phyloP scores from a whole-genome alignment of 2,329 filamentous ascomycete species.

The Alternaria atra region DNA sequence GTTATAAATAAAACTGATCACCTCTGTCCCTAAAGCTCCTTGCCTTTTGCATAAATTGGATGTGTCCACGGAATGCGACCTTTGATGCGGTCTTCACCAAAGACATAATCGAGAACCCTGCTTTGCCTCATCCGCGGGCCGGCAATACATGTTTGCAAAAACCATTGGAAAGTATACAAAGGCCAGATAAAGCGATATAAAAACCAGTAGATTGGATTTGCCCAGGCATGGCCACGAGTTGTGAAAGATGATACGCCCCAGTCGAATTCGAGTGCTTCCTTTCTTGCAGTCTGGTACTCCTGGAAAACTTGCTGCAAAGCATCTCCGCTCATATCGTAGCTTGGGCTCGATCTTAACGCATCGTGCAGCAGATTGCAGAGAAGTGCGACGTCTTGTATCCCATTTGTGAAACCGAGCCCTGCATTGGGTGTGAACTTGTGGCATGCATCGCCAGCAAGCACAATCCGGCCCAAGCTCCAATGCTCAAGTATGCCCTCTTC shows the following conservation, averaged over 20 bases:
- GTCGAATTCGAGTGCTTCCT: neutral
- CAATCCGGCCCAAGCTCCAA: slow-evolving; percentile 1
- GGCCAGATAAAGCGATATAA: neutral
- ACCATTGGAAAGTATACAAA: neutral
- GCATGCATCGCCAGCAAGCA: slow-evolving; percentile 4
- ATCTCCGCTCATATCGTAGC: neutral
- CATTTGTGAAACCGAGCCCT: neutral
- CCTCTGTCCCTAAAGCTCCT: neutral
- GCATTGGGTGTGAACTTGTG: slow-evolving; percentile 10
- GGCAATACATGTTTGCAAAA: neutral
- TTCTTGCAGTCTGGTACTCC: neutral
- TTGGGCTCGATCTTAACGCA: neutral
- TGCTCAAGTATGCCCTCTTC: slow-evolving; percentile 6
- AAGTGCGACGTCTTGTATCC: neutral
- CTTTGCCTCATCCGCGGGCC: neutral
- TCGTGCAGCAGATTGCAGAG: slow-evolving; percentile 3
- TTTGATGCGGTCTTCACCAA: slow-evolving; percentile 1
- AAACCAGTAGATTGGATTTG: neutral
- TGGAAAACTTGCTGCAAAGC: neutral
- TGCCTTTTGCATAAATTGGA: neutral
- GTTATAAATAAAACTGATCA: no score
- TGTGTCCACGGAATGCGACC: slow-evolving; percentile 3
- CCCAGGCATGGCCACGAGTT: neutral
- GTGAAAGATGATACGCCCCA: neutral
- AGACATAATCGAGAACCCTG: slow-evolving; percentile 1